phyloP scores from a whole-genome alignment of 257 asterid genomes.

The Solanum sejunctum region DNA sequence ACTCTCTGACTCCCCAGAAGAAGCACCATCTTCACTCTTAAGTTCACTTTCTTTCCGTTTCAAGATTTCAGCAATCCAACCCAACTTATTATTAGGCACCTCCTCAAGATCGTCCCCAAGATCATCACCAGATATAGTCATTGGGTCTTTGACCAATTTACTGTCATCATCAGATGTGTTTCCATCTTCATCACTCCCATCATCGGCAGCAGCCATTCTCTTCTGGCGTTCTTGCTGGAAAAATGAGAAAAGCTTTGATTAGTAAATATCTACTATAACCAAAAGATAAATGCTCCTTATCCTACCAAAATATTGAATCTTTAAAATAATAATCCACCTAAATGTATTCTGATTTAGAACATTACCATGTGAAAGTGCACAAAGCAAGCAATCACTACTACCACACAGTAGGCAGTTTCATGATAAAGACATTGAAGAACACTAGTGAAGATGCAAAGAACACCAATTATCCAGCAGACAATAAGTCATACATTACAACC shows the following conservation, averaged over 20 bases:
- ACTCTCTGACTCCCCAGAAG: conserved; percentile 5
- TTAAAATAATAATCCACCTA: neutral
- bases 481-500: neutral
- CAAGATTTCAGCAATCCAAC: conserved; percentile 52
- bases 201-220: conserved; percentile 68
- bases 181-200: conserved; percentile 54
- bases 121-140: conserved; percentile 82
- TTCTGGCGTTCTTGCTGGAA: conserved; percentile 82
- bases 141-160: conserved; percentile 21
- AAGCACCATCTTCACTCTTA: conserved; percentile 8
- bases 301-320: neutral
- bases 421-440: neutral
- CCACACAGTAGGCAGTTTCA: neutral
- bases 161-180: conserved; percentile 38
- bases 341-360: neutral
- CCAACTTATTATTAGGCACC: conserved; percentile 27
- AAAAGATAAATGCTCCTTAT: neutral
- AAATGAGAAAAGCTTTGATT: neutral
- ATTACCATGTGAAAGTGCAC: neutral
- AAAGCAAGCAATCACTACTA: neutral
- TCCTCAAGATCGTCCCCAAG: conserved; percentile 71
- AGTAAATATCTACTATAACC: neutral
- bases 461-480: neutral
- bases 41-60: conserved; percentile 10
- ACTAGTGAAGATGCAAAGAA: neutral